A percentile compares a stretch with the other conserved stretches of the same genome.
phyloP scores from a whole-genome alignment of 2,329 filamentous ascomycete species.

The Drechslerella coelobrocha region DNA sequence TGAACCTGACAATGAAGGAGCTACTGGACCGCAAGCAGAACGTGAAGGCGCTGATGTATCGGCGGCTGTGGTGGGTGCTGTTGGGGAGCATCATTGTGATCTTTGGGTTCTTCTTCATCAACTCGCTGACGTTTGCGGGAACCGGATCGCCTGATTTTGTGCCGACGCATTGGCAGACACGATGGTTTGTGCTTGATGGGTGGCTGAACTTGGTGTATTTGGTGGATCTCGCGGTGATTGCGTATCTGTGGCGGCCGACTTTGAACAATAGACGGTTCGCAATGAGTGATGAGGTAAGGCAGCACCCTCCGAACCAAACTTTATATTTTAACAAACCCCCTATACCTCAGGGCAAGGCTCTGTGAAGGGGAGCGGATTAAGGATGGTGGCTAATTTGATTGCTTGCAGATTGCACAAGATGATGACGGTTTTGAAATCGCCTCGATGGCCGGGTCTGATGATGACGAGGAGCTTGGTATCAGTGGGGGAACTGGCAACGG shows the following conservation, averaged over 20 bases:
- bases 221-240: conserved; percentile 87
- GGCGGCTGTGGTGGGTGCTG: conserved; percentile 98
- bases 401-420: conserved; percentile 79
- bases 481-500: conserved; percentile 54
- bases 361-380: not conserved
- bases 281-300: conserved; percentile 83
- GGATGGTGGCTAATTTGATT: conserved; percentile 4
- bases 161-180: conserved; percentile 93
- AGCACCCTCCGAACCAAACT: not conserved
- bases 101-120: conserved; percentile 97
- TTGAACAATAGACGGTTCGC: conserved; percentile 96
- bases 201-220: conserved; percentile 98
- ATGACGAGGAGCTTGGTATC: conserved; percentile 69
- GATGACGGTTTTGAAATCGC: conserved; percentile 98
- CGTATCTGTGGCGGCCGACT: conserved; percentile 95
- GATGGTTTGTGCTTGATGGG: conserved; percentile 96
- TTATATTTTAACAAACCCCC: conserved; percentile 58
- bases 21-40: conserved; percentile 92
- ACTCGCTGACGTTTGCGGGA: conserved; percentile 92
- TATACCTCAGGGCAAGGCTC: not conserved
- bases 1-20: conserved; percentile 94
- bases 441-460: conserved; percentile 78
- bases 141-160: conserved; percentile 85
- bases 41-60: conserved; percentile 94
- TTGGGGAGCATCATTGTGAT: conserved; percentile 90